A percentile compares a stretch with the other conserved stretches of the same genome.
These are phyloP conservation scores for Quercus lobata DNA, from an alignment of 331 rosid species.

Conservation along the genomic window DNA sequence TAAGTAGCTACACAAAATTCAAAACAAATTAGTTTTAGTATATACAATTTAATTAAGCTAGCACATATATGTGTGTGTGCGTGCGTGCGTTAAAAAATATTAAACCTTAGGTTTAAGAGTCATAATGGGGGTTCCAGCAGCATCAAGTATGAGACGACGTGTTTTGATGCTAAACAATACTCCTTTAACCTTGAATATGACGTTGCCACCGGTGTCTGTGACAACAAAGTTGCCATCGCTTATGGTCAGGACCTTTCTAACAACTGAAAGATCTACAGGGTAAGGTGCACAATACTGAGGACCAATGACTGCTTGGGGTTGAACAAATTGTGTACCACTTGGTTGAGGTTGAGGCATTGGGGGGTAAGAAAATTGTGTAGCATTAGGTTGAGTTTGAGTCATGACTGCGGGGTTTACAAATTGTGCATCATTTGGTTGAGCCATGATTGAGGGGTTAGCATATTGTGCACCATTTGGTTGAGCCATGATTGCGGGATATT, in stretches of 20 bases:
- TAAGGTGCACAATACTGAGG: conserved; percentile 40
- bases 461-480: conserved; percentile 1
- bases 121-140: conserved; percentile 31
- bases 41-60: no score
- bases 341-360: not conserved
- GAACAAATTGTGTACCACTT: not conserved
- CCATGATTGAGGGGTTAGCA: not conserved
- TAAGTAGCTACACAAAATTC: not conserved
- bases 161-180: conserved; percentile 18
- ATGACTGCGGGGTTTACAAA: conserved; percentile 8
- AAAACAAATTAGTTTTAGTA: not conserved
- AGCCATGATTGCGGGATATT: no score
- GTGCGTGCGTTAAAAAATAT: no score
- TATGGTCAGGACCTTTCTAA: conserved; percentile 27
- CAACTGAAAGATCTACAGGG: conserved; percentile 33
- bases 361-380: not conserved
- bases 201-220: conserved; percentile 29
- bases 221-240: conserved; percentile 39
- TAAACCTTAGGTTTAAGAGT: conserved; percentile 40
- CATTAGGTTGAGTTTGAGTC: not conserved
- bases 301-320: conserved; percentile 19
- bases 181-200: conserved; percentile 36
- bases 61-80: no score
- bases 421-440: not conserved
- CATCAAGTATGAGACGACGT: conserved; percentile 33